These are phyloP conservation scores for Cyclanthera cordifolia DNA, from an alignment of 306 rosid species.

Conservation along the genomic window DNA sequence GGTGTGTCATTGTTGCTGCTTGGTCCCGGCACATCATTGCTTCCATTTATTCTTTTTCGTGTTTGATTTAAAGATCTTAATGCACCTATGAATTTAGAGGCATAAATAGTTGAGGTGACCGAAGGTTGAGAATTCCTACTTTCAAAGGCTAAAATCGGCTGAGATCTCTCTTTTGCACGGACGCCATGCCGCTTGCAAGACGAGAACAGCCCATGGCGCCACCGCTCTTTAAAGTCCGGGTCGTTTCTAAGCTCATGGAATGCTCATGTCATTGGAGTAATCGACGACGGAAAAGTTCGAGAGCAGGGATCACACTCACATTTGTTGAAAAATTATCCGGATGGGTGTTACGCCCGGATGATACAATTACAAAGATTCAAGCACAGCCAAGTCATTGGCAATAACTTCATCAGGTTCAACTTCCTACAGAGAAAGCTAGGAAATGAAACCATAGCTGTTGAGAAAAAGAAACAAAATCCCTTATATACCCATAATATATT, in stretches of 20 bases:
- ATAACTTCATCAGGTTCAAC: conserved; percentile 83
- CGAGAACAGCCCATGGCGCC: conserved; percentile 2
- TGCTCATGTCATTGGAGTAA: conserved; percentile 76
- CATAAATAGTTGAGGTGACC: not conserved
- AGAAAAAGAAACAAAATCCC: conserved; percentile 30
- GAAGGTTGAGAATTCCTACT: not conserved
- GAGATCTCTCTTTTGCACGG: not conserved
- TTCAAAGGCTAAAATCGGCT: not conserved
- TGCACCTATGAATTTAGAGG: not conserved
- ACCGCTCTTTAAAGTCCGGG: not conserved
- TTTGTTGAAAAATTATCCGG: conserved; percentile 67
- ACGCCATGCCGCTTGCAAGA: conserved; percentile 1
- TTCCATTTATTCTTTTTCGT: not conserved
- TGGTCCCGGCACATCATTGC: not conserved
- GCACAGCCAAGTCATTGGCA: conserved; percentile 63
- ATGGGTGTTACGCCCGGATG: conserved; percentile 87
- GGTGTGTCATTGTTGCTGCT: not conserved
- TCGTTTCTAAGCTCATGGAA: conserved; percentile 25
- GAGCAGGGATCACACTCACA: conserved; percentile 99
- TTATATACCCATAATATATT: conserved; percentile 18
- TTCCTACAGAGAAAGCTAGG: conserved; percentile 51
- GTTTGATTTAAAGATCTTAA: not conserved
- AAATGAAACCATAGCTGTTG: not conserved
- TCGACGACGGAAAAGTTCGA: conserved; percentile 94
- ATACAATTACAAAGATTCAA: conserved; percentile 85